Evolutionary conservation across 768 basidiomycete genomes (phyloP).

Genomic region (Rhodotorula toruloides): DNA sequence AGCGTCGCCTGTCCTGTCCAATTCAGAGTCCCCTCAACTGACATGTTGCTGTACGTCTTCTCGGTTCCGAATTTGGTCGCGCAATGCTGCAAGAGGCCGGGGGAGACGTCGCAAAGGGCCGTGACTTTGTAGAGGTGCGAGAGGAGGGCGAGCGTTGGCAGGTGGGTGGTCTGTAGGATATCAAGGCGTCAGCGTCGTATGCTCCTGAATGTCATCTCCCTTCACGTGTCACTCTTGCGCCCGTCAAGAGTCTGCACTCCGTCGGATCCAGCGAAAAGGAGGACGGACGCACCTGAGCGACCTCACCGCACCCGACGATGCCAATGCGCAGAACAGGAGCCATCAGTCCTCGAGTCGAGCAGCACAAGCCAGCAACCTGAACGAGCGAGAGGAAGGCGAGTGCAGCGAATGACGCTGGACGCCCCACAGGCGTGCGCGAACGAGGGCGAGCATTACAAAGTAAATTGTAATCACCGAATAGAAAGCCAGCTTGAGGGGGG

Average conservation of each 20-base stretch:
- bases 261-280: background rate
- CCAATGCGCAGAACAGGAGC: slow-evolving; percentile 10
- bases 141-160: slow-evolving; percentile 27
- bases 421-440: no score
- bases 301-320: slow-evolving; percentile 26
- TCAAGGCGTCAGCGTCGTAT: background rate
- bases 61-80: slow-evolving; percentile 10
- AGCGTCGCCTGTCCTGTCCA: background rate
- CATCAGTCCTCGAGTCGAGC: background rate
- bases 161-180: slow-evolving; percentile 7
- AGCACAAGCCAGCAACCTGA: background rate
- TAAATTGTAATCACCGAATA: no score
- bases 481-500: no score
- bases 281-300: slow-evolving; percentile 6
- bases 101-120: slow-evolving; percentile 21
- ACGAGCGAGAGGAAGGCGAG: background rate
- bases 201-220: background rate
- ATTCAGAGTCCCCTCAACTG: background rate
- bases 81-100: slow-evolving; percentile 1
- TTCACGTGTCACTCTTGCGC: no score
- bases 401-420: no score
- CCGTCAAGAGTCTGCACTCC: no score
- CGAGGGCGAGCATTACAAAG: no score
- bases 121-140: slow-evolving; percentile 24
- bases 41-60: slow-evolving; percentile 12